phyloP scores from a whole-genome alignment of 2,329 filamentous ascomycete species.

The Trichocomaceae sp. region DNA sequence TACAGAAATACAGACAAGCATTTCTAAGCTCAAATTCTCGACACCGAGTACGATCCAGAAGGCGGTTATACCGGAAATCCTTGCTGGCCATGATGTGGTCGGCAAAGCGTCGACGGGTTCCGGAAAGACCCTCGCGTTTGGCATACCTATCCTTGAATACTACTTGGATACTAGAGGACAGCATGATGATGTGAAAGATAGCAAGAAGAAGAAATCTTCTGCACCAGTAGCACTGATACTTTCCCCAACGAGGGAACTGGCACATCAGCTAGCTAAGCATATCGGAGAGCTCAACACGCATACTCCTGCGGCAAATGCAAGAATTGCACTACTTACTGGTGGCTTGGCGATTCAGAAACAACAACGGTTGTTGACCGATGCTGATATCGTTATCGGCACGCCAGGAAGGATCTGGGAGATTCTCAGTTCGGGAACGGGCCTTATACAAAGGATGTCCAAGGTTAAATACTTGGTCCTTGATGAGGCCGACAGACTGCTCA shows the following conservation, averaged over 20 bases:
- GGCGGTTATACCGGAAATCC: slow-evolving; percentile 70
- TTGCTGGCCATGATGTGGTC: slow-evolving; percentile 81
- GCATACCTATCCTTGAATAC: slow-evolving; percentile 82
- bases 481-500: slow-evolving; percentile 86
- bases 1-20: slow-evolving; percentile 60
- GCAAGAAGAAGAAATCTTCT: slow-evolving; percentile 33
- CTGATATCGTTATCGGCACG: slow-evolving; percentile 89
- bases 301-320: slow-evolving; percentile 54
- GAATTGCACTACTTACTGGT: slow-evolving; percentile 80
- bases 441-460: slow-evolving; percentile 63
- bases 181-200: slow-evolving; percentile 23
- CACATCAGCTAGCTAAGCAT: slow-evolving; percentile 83
- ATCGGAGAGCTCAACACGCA: slow-evolving; percentile 66
- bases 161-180: slow-evolving; percentile 54
- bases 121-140: slow-evolving; percentile 92
- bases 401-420: slow-evolving; percentile 94
- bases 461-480: slow-evolving; percentile 84
- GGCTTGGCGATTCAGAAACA: slow-evolving; percentile 94
- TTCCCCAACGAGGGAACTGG: slow-evolving; percentile 86
- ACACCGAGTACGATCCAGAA: slow-evolving; percentile 78
- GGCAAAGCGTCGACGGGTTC: slow-evolving; percentile 96
- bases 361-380: slow-evolving; percentile 71
- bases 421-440: slow-evolving; percentile 64
- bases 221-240: slow-evolving; percentile 70
- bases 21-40: slow-evolving; percentile 72